Evolutionary conservation across 176 grass and related monocot genomes (phyloP).

Genomic region (Oryza glumipatula): DNA sequence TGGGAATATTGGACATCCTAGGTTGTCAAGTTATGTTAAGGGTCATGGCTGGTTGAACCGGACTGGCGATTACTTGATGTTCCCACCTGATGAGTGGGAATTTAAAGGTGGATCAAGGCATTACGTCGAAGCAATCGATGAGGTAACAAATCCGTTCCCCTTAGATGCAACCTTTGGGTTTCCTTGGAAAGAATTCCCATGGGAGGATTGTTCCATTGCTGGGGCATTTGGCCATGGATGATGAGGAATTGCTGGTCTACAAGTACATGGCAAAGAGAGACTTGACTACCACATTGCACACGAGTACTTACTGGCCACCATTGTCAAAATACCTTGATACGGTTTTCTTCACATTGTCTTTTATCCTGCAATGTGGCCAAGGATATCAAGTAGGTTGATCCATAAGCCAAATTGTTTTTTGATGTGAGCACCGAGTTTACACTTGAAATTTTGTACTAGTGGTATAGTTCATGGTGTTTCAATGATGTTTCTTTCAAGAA

Average conservation of each 20-base stretch:
- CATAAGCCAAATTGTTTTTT: not conserved
- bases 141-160: constrained; percentile 53
- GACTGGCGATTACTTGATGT: constrained; percentile 61
- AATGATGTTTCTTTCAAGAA: not conserved
- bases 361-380: not conserved
- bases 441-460: not conserved
- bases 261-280: too few species aligned
- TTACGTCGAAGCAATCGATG: constrained; percentile 80
- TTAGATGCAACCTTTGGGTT: not conserved
- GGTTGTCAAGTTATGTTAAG: constrained; percentile 66
- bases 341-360: constrained; percentile 13
- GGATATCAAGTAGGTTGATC: not conserved
- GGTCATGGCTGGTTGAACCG: constrained; percentile 76
- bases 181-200: too few species aligned
- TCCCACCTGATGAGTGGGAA: constrained; percentile 66
- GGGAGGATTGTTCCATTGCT: too few species aligned
- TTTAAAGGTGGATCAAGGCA: constrained; percentile 78
- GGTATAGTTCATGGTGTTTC: not conserved
- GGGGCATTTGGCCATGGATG: too few species aligned
- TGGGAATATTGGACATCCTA: constrained; percentile 76
- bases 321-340: not conserved
- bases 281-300: not conserved
- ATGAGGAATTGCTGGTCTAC: too few species aligned
- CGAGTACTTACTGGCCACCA: not conserved
- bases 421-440: not conserved